These are phyloP conservation scores for Cornus kousa DNA, from an alignment of 148 eudicot genomes.

Conservation along the genomic window DNA sequence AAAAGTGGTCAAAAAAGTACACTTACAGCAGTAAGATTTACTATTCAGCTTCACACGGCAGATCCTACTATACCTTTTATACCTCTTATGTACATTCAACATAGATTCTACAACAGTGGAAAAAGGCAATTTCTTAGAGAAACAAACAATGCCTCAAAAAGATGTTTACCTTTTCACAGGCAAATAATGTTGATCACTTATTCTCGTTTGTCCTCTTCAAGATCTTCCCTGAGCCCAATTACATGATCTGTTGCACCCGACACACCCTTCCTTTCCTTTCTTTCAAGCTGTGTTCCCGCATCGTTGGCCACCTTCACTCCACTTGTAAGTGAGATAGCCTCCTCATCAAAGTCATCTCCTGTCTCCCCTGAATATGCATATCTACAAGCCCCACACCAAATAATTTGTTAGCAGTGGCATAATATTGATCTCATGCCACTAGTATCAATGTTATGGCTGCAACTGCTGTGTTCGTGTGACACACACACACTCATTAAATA, in stretches of 20 bases:
- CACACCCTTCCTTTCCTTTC: conserved; percentile 44
- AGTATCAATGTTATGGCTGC: too few relatives aligned
- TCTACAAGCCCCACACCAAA: conserved; percentile 37
- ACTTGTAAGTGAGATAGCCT: conserved; percentile 69
- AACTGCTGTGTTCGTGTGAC: too few relatives aligned
- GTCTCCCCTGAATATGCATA: conserved; percentile 79
- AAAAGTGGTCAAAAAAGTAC: neutral
- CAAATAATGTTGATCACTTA: conserved; percentile 15
- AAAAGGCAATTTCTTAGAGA: neutral
- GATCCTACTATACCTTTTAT: neutral
- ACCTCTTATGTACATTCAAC: conserved; percentile 4
- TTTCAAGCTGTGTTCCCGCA: conserved; percentile 37
- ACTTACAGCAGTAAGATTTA: neutral
- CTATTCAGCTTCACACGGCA: neutral
- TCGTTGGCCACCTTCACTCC: conserved; percentile 57
- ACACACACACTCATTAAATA: too few relatives aligned
- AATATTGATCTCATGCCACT: neutral
- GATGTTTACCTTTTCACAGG: conserved; percentile 11
- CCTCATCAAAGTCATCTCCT: conserved; percentile 86
- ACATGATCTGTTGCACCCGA: conserved; percentile 55
- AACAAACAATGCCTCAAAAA: neutral
- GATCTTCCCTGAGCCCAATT: conserved; percentile 57
- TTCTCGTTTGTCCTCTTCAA: conserved; percentile 87
- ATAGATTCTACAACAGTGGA: neutral
- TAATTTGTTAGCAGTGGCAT: neutral